Conservation (phyloP, 1,284 basidiomycete genomes). For the Apiotrichum porosum region DNA sequence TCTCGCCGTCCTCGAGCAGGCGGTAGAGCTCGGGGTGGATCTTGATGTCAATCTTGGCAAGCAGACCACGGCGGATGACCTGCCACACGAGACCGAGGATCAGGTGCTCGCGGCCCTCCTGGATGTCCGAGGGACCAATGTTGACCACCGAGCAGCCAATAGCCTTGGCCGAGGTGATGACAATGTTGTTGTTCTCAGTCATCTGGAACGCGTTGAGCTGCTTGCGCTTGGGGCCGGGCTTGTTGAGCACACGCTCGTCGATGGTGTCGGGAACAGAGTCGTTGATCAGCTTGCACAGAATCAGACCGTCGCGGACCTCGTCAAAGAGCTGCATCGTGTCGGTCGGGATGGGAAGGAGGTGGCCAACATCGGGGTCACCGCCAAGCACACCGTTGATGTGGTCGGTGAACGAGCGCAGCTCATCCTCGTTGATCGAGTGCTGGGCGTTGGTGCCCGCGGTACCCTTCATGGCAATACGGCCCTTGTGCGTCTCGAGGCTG, state of each 20-base stretch:
- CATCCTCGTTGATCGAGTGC: conserved; percentile 98
- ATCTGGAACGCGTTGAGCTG: conserved; percentile 94
- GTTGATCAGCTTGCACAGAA: conserved; percentile 98
- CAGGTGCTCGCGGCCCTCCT: conserved; percentile 91
- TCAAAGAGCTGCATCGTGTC: conserved; percentile 99
- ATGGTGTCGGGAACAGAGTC: conserved; percentile 99
- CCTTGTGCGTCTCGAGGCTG: conserved; percentile 65
- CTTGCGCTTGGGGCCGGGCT: conserved; percentile 57
- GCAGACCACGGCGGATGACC: conserved; percentile 87
- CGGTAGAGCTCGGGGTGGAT: conserved; percentile 95
- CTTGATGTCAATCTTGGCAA: conserved; percentile 96
- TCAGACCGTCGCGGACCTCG: conserved; percentile 88
- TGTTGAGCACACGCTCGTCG: conserved; percentile 96
- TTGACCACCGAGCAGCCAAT: conserved; percentile 99
- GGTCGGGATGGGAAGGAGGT: conserved; percentile 87
- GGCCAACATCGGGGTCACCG: conserved; percentile 78
- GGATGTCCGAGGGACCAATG: conserved; percentile 88
- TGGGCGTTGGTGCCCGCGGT: conserved; percentile 86
- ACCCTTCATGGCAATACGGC: conserved; percentile 91
- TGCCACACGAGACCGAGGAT: conserved; percentile 99
- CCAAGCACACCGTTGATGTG: conserved; percentile 91
- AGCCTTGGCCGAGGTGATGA: conserved; percentile 95
- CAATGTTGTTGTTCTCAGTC: conserved; percentile 99
- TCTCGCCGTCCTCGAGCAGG: conserved; percentile 92
- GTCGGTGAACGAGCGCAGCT: conserved; percentile 90